Evolutionary conservation across 345 rosid genomes (phyloP).

Genomic region (Conringia planisiliqua): DNA sequence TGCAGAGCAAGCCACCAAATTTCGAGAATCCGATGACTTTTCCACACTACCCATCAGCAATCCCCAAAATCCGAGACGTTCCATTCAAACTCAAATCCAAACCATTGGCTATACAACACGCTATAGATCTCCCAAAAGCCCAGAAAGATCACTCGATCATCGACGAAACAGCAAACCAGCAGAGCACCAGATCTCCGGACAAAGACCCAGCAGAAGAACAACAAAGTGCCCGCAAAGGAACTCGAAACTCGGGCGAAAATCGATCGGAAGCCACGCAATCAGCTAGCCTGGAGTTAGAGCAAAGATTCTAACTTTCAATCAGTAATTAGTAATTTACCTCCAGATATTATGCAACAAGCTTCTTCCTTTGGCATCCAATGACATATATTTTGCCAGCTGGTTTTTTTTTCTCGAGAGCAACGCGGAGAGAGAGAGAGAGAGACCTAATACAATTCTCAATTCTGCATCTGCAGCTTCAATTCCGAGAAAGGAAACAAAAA

Average conservation of each 20-base stretch:
- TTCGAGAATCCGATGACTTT: conserved; percentile 49
- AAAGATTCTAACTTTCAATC: conserved; percentile 20
- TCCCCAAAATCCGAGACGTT: conserved; percentile 37
- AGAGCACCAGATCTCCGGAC: conserved; percentile 7
- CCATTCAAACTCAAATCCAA: conserved; percentile 25
- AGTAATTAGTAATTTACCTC: conserved; percentile 22
- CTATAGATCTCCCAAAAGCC: background rate
- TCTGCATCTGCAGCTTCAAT: conserved; percentile 12
- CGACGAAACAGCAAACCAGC: background rate
- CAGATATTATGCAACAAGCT: conserved; percentile 14
- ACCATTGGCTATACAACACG: background rate
- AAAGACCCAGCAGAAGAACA: conserved; percentile 6
- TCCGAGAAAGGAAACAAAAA: conserved; percentile 9
- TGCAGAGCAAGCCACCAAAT: conserved; percentile 32
- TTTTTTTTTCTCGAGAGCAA: conserved; percentile 19
- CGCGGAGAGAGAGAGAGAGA: conserved; percentile 17
- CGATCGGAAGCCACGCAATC: conserved; percentile 27
- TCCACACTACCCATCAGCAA: conserved; percentile 50
- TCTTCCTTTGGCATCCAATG: conserved; percentile 11
- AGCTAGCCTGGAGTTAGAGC: conserved; percentile 26
- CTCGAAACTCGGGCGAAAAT: conserved; percentile 8
- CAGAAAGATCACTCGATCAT: conserved; percentile 2
- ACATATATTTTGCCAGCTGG: conserved; percentile 15
- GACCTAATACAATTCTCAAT: conserved; percentile 14
- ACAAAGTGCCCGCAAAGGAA: conserved; percentile 18